A percentile compares a stretch with the other conserved stretches of the same genome.
Evolutionary conservation across 176 grass and related monocot species (phyloP).

Genomic region (Sorghum bicolor): Sorghum_bicolor_NCBIv3 NC_012873.2:61640501-61641000

Average conservation of each 20-base stretch:
- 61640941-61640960: background rate
- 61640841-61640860: slow-evolving; percentile 85
- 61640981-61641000: background rate
- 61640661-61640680: slow-evolving; percentile 91
- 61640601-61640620: background rate
- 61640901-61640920: slow-evolving; percentile 78
- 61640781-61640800: background rate
- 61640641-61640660: slow-evolving; percentile 43
- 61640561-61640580: background rate
- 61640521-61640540: slow-evolving; percentile 97
- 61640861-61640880: slow-evolving; percentile 68
- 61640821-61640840: slow-evolving; percentile 80
- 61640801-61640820: background rate
- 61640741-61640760: background rate
- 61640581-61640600: background rate
- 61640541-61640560: too few species aligned
- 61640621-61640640: background rate
- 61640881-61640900: slow-evolving; percentile 63
- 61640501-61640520: slow-evolving; percentile 96
- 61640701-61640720: slow-evolving; percentile 79
- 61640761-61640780: background rate
- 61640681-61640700: slow-evolving; percentile 71
- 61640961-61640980: background rate
- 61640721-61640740: slow-evolving; percentile 46
- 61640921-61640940: slow-evolving; percentile 52